phyloP scores from a whole-genome alignment of 1,284 basidiomycete species.

The Microbotryum scabiosae region DNA sequence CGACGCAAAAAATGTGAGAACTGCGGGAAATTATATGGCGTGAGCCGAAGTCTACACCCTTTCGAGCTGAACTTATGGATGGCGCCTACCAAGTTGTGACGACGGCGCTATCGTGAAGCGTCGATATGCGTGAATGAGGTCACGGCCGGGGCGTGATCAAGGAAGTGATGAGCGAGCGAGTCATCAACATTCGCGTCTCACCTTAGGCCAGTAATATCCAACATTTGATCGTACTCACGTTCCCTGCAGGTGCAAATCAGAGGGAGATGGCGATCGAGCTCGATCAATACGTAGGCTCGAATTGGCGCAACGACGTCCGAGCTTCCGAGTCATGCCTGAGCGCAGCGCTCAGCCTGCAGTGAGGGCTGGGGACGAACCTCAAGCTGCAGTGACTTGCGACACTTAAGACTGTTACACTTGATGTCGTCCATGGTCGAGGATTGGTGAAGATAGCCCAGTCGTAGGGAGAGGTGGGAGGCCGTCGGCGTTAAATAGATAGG shows the following conservation, averaged over 20 bases:
- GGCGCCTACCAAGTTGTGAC: constrained; percentile 24
- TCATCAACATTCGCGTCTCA: no score
- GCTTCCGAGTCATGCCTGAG: no score
- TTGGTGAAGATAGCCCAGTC: neutral
- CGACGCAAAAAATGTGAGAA: constrained; percentile 47
- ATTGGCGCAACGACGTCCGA: no score
- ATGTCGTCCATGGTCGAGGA: constrained; percentile 21
- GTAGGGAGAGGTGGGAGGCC: neutral
- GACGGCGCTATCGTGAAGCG: constrained; percentile 13
- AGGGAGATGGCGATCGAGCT: no score
- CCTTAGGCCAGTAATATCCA: no score
- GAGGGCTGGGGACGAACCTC: constrained; percentile 7
- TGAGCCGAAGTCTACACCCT: neutral
- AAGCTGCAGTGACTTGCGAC: constrained; percentile 19
- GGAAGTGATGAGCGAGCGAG: no score
- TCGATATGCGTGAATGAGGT: neutral
- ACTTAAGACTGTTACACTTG: constrained; percentile 23
- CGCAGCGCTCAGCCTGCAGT: no score
- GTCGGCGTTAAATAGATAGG: neutral
- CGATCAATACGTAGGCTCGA: no score
- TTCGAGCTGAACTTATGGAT: neutral
- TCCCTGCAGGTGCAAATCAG: no score
- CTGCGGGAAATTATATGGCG: neutral
- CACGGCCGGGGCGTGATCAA: no score
- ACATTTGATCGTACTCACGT: no score